A percentile compares a stretch with the other conserved stretches of the same genome.
These are phyloP conservation scores for Schizothecium vesticola DNA, from an alignment of 495 filamentous ascomycete genomes.

Conservation along the genomic window DNA sequence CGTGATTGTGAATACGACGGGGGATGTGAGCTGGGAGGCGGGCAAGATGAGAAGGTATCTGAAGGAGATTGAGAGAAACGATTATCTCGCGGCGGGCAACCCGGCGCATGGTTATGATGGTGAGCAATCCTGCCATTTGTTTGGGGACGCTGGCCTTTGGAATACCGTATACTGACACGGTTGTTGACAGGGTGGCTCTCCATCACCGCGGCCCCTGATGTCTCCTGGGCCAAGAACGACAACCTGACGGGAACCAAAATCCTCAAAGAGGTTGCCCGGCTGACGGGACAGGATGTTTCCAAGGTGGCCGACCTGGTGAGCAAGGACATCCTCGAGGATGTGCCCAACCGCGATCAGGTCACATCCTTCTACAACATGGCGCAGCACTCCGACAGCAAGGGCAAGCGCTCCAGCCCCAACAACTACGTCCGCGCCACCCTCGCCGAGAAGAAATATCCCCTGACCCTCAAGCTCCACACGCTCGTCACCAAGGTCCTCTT, in stretches of 20 bases:
- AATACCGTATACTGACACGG: neutral
- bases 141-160: neutral
- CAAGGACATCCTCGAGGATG: slow-evolving; percentile 37
- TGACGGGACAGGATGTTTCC: slow-evolving; percentile 33
- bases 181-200: slow-evolving; percentile 31
- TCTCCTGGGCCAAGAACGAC: slow-evolving; percentile 28
- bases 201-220: slow-evolving; percentile 32
- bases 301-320: slow-evolving; percentile 25
- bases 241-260: slow-evolving; percentile 25
- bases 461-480: slow-evolving; percentile 43
- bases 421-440: slow-evolving; percentile 42
- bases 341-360: slow-evolving; percentile 33
- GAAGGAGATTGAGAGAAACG: slow-evolving; percentile 40
- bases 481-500: slow-evolving; percentile 46
- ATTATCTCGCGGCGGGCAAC: slow-evolving; percentile 34
- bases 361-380: slow-evolving; percentile 42
- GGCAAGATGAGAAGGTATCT: slow-evolving; percentile 43
- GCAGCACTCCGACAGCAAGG: slow-evolving; percentile 33
- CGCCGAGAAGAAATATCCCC: slow-evolving; percentile 40
- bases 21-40: slow-evolving; percentile 41
- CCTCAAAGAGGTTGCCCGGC: slow-evolving; percentile 27
- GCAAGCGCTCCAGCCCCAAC: slow-evolving; percentile 39
- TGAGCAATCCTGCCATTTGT: neutral
- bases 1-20: slow-evolving; percentile 39
- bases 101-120: slow-evolving; percentile 40